These are phyloP conservation scores for Magnolia kwangsiensis DNA, from an alignment of 164 flowering plant species.

Conservation along the genomic window DNA sequence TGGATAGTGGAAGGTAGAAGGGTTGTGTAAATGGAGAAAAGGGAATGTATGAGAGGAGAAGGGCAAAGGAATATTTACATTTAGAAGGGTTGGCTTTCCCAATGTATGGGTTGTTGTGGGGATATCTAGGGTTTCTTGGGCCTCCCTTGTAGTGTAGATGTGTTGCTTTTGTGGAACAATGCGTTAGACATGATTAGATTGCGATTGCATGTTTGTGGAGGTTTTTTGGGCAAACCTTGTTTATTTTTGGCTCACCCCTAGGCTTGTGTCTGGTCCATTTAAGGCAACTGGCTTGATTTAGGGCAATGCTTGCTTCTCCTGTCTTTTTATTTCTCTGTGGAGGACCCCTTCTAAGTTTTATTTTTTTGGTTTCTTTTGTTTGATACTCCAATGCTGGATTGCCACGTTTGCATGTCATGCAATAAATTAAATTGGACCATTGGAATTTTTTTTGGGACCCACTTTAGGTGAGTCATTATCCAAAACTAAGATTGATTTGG, in stretches of 20 bases:
- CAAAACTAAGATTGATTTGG: no score
- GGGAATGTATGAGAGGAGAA: not conserved
- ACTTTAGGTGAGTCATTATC: no score
- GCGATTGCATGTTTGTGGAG: not conserved
- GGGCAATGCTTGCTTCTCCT: no score
- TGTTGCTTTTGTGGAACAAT: slow-evolving; percentile 10
- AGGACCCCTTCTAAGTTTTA: no score
- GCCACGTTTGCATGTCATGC: no score
- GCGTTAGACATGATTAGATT: slow-evolving; percentile 1
- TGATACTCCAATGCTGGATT: no score
- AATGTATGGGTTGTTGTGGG: not conserved
- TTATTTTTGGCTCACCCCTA: slow-evolving; percentile 13
- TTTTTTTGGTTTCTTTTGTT: no score
- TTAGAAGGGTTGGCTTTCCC: not conserved
- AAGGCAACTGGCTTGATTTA: not conserved
- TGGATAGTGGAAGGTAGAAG: not conserved
- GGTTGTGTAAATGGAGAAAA: not conserved
- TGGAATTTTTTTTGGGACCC: no score
- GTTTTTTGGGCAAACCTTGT: not conserved
- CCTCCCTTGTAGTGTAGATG: slow-evolving; percentile 3
- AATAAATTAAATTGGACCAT: no score
- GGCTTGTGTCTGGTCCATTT: slow-evolving; percentile 15
- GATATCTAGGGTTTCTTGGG: slow-evolving; percentile 15
- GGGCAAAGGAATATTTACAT: not conserved
- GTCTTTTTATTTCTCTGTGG: no score